These are phyloP conservation scores for Septoria linicola DNA, from an alignment of 2,329 filamentous ascomycete species.

Conservation along the genomic window DNA sequence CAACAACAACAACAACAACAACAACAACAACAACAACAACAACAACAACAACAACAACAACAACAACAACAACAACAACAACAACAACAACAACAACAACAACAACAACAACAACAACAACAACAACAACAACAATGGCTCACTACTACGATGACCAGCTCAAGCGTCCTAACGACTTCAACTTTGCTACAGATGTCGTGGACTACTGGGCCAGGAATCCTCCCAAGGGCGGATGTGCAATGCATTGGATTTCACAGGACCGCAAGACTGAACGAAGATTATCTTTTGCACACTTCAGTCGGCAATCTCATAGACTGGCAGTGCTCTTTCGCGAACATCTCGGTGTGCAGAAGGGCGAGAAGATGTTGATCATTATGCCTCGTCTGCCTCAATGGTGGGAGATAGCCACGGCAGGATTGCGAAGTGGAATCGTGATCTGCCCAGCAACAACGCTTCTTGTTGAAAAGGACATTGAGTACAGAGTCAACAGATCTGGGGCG, in stretches of 20 bases:
- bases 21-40: too few species aligned
- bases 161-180: slow-evolving; percentile 37
- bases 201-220: slow-evolving; percentile 41
- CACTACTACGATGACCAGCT: slow-evolving; percentile 30
- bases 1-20: too few species aligned
- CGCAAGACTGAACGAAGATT: slow-evolving; percentile 33
- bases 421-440: slow-evolving; percentile 41
- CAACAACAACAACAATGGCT: slow-evolving; percentile 22
- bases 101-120: not conserved
- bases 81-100: too few species aligned
- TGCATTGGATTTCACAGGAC: slow-evolving; percentile 43
- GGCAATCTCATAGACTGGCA: slow-evolving; percentile 41
- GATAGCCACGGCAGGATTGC: slow-evolving; percentile 41
- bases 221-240: slow-evolving; percentile 34
- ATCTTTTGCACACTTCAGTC: slow-evolving; percentile 40
- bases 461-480: slow-evolving; percentile 43
- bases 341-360: slow-evolving; percentile 38
- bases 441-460: slow-evolving; percentile 43
- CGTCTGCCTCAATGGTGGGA: slow-evolving; percentile 44
- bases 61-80: too few species aligned
- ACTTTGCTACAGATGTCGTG: slow-evolving; percentile 44
- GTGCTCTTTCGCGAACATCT: slow-evolving; percentile 37
- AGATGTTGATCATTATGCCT: slow-evolving; percentile 40
- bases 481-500: slow-evolving; percentile 38
- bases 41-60: too few species aligned